phyloP scores from a whole-genome alignment of 495 filamentous ascomycete genomes.

The Schizothecium vesticola region DNA sequence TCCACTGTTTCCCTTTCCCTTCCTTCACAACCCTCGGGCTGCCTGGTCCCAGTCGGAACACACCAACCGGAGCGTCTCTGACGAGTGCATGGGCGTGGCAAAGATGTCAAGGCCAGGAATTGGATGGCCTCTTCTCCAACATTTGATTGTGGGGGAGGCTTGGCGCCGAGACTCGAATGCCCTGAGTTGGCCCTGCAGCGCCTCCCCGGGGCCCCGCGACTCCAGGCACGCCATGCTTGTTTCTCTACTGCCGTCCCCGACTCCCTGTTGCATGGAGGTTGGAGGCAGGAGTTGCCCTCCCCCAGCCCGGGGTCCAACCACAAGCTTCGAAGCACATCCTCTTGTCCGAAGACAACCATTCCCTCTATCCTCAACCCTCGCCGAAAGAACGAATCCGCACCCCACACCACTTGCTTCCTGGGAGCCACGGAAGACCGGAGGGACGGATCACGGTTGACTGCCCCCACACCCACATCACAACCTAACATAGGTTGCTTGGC shows the following conservation, averaged over 20 bases:
- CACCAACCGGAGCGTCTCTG: not conserved
- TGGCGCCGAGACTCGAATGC: not conserved
- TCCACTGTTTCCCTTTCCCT: too few species aligned
- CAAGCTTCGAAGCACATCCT: constrained; percentile 26
- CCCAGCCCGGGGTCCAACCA: constrained; percentile 27
- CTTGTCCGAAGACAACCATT: constrained; percentile 33
- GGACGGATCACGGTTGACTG: not conserved
- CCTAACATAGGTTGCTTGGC: too few species aligned
- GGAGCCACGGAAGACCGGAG: not conserved
- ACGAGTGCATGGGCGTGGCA: not conserved
- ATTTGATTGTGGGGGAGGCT: not conserved
- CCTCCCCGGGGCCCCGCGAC: not conserved
- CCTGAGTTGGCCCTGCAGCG: not conserved
- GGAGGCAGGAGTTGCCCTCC: not conserved
- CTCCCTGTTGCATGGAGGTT: not conserved
- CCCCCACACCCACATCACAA: too few species aligned
- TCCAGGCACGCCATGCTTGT: not conserved
- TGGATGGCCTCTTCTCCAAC: not conserved
- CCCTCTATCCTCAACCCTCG: constrained; percentile 10
- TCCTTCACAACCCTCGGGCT: not conserved
- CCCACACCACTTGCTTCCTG: not conserved
- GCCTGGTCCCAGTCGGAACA: not conserved
- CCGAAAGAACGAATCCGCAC: not conserved
- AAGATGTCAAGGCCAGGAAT: not conserved
- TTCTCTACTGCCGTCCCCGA: not conserved